A percentile compares a stretch with the other conserved stretches of the same genome.
Conservation (phyloP, 257 asterid species). For the Hygrophila difformis region DNA sequence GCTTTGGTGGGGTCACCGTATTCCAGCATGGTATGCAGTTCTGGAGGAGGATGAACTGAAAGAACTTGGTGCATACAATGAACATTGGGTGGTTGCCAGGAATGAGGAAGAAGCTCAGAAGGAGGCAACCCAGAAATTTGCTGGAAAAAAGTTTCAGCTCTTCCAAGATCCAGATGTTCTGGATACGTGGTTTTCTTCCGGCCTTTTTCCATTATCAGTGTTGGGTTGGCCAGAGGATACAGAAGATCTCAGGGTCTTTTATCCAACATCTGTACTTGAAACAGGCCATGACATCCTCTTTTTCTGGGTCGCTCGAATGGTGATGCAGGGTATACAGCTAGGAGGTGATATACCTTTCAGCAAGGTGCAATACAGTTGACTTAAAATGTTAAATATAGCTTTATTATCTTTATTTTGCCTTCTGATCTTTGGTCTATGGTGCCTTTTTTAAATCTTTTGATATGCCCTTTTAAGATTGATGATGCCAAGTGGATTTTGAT, state of each 20-base stretch:
- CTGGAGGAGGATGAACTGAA: constrained; percentile 63
- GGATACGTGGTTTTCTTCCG: constrained; percentile 97
- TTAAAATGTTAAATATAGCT: too few relatives aligned
- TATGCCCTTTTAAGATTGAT: too few relatives aligned
- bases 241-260: constrained; percentile 61
- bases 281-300: constrained; percentile 94
- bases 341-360: constrained; percentile 89
- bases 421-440: too few relatives aligned
- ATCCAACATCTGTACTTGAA: constrained; percentile 88
- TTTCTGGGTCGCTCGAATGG: constrained; percentile 99
- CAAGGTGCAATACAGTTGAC: constrained; percentile 37
- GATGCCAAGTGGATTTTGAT: too few relatives aligned
- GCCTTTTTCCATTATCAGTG: constrained; percentile 81
- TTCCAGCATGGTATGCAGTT: constrained; percentile 86
- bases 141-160: constrained; percentile 56
- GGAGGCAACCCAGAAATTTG: constrained; percentile 49
- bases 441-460: too few relatives aligned
- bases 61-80: constrained; percentile 54
- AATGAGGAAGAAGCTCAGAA: constrained; percentile 55
- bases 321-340: constrained; percentile 90
- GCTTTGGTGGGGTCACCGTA: constrained; percentile 98
- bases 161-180: constrained; percentile 86
- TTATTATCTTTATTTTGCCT: too few relatives aligned
- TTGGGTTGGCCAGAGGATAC: constrained; percentile 95
- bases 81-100: constrained; percentile 87